phyloP scores from a whole-genome alignment of 306 rosid genomes.

The Leucaena leucocephala region DNA sequence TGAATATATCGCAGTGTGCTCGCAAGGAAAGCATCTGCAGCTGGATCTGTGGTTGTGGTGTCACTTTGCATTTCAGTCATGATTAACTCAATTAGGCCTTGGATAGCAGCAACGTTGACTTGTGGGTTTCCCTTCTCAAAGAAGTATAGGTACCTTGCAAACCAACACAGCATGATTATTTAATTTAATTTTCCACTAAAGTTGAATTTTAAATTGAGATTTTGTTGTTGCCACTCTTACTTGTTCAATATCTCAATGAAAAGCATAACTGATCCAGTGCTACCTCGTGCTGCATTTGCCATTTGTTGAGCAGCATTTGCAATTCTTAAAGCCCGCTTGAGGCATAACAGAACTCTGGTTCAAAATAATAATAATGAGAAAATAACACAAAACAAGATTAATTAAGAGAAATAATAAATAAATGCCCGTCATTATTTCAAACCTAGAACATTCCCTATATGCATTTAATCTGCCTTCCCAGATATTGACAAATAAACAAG shows the following conservation, averaged over 20 bases:
- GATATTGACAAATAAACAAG: background rate
- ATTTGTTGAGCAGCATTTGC: conserved; percentile 98
- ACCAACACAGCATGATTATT: background rate
- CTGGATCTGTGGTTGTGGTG: conserved; percentile 49
- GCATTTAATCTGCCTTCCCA: background rate
- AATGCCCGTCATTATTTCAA: background rate
- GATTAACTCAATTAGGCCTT: conserved; percentile 82
- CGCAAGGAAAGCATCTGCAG: conserved; percentile 73
- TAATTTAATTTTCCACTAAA: background rate
- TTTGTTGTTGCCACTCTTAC: conserved; percentile 44
- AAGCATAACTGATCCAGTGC: conserved; percentile 86
- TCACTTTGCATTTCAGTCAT: conserved; percentile 74
- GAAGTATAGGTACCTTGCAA: conserved; percentile 80
- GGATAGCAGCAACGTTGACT: conserved; percentile 70
- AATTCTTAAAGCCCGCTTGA: conserved; percentile 93
- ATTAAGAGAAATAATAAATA: background rate
- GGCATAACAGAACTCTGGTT: conserved; percentile 88
- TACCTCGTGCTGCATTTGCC: conserved; percentile 79
- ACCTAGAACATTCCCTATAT: background rate
- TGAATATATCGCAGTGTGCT: conserved; percentile 89
- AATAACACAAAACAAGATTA: background rate
- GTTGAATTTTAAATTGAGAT: background rate
- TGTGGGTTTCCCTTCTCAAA: conserved; percentile 91
- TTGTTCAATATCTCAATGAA: conserved; percentile 95
- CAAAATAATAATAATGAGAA: background rate